Base-by-base conservation (phyloP, 1,139 yeast genomes). In the Yamadazyma atmosphaerica region DNA sequence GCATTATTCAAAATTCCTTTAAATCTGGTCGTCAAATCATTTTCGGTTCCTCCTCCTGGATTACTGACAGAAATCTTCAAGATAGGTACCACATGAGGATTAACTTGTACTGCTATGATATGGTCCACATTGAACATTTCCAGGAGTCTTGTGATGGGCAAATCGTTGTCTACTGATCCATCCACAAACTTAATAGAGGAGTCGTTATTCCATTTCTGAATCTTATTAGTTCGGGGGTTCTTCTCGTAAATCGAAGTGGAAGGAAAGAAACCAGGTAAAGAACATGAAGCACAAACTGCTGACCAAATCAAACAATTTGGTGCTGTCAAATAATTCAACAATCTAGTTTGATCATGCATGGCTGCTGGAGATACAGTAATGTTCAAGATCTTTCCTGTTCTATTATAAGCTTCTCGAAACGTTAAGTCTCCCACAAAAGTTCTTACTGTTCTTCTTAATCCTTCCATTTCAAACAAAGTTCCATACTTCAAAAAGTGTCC, bases 51-150 rank as follows among this genome's bases (percentile, higher is more conserved):
- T 9, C 85, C 86, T n/a, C 87, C 89, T 25, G 81, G 81, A 51
- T 81, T 78, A 39, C 85, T 73, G 1, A 81, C 73, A 0, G 90
- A 81, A 19, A 81, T 64, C 47, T 80, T 80, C 47, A 92, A 68
- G 36, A 92, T 75, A 2, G 98, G 98, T 1, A 86, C 90, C 23
- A 92, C 95, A 57, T 92, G 98, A 0, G 98, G 96, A 53, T 94
- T 88, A 1, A 92, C 98, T 61, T 94, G 98, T 38, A 96, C 90
- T 0, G 96, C 98, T 55, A 92, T 87, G 44, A 92, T 90, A 58
- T 94, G 97, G 57, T 92, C 95, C 26, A 92, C 96, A 54, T 92
- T 92, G 58, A 92, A 94, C 90, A 92, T 86, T 60, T 92, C 98
- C 34, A 95, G 86, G 14, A 92, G 68, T 50, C 97, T 74, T 1